A percentile compares a stretch with the other conserved stretches of the same genome.
Evolutionary conservation across 2,329 filamentous ascomycete genomes (phyloP).

Genomic region (Ceratocystis papillata): DNA sequence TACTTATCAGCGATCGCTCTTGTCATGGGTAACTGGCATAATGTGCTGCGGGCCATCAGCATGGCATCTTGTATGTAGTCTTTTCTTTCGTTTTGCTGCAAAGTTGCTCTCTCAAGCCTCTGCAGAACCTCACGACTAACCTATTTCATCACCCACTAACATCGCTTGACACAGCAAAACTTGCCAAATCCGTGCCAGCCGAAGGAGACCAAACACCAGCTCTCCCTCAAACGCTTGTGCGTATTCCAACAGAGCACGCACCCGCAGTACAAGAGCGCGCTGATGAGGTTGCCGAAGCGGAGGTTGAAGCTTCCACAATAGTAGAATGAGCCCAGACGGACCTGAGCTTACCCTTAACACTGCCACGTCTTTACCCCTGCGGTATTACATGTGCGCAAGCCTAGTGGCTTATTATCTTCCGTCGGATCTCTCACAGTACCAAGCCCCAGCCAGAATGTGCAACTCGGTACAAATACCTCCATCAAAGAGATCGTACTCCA

Average conservation of each 20-base stretch:
- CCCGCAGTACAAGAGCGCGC: slow-evolving; percentile 52
- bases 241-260: slow-evolving; percentile 72
- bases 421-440: not conserved
- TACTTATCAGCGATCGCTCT: slow-evolving; percentile 56
- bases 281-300: slow-evolving; percentile 37
- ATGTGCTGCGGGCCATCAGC: slow-evolving; percentile 70
- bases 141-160: slow-evolving; percentile 4
- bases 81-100: not conserved
- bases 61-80: slow-evolving; percentile 65
- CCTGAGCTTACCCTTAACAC: not conserved
- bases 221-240: slow-evolving; percentile 70
- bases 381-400: not conserved
- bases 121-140: not conserved
- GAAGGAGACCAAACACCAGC: slow-evolving; percentile 14
- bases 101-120: not conserved
- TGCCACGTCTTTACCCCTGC: not conserved
- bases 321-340: not conserved
- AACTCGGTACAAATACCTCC: not conserved
- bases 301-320: slow-evolving; percentile 33
- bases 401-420: not conserved
- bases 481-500: not conserved
- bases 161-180: slow-evolving; percentile 18
- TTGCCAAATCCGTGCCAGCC: slow-evolving; percentile 9
- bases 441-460: not conserved
- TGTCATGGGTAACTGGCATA: slow-evolving; percentile 82